Base-by-base conservation (phyloP, 352 stramenopile genomes). In the Aphanomyces euteiches region DNA sequence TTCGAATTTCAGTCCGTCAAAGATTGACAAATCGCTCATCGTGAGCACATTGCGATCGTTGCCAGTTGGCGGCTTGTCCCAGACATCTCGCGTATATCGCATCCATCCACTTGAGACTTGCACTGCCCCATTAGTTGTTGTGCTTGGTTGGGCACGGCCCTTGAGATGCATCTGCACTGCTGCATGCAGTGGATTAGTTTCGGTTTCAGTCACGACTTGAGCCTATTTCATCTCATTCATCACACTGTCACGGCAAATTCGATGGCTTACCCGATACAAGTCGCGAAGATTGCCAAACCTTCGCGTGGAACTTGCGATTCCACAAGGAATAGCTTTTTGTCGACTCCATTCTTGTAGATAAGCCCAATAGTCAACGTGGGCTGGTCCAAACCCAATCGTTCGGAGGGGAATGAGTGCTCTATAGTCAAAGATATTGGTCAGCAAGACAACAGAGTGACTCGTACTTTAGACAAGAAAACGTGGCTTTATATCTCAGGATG, bases 1-100 rank as follows among this genome's bases (percentile, higher is more conserved):
- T 67, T 93, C 87, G 75, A 95, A 95, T 72, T 95, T 91, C 56
- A 95, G 78, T 4, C 87, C 87, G 47, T 93, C 85, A 58, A 95
- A 95, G 39, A 95, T 88, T 67, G 87, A 84, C 19, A 95, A 69
- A 63, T 95, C 87, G 28, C 87, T 83, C 60, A 86, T 89, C 7
- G 64, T 70, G 5, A 70, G 38, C 7, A 39, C 64, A n/a, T 59
- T 61, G n/a, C 43, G 7, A 15, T 40, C 53, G n/a, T 15, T 48
- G 64, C 47, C 12, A 4, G 40, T 15, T 7, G 64, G 37, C 5
- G 21, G 38, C n/a, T 45, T 92, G 69, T 69, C 85, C 92, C 72
- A 91, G 78, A 63, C 74, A 12, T 92, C 38, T 82, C 92, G 47
- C 90, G 74, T 21, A 78, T 78, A 38, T 89, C 83, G 6, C 90